These are phyloP conservation scores for Gymnopilus junonius DNA, from an alignment of 768 basidiomycete genomes.

Conservation along the genomic window DNA sequence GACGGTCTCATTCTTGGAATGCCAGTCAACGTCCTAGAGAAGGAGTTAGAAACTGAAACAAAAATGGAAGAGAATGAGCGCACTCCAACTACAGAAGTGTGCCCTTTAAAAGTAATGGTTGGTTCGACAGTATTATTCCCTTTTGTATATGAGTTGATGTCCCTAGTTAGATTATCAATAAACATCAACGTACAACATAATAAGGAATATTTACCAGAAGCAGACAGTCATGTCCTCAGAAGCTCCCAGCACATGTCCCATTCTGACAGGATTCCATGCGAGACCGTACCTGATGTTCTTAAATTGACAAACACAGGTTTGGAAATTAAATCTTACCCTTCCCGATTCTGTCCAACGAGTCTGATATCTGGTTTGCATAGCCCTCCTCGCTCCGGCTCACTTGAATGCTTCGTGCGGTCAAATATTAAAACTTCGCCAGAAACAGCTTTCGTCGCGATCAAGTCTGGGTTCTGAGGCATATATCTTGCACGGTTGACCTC, in stretches of 20 bases:
- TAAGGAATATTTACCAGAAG: slow-evolving; percentile 69
- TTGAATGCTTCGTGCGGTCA: slow-evolving; percentile 96
- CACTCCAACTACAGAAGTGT: slow-evolving; percentile 91
- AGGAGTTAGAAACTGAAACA: slow-evolving; percentile 9
- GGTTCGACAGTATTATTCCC: slow-evolving; percentile 83
- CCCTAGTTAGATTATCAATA: slow-evolving; percentile 55
- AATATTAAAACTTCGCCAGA: slow-evolving; percentile 93
- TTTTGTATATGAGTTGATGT: slow-evolving; percentile 88
- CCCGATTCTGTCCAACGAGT: slow-evolving; percentile 87
- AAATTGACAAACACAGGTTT: not conserved
- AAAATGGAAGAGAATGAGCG: slow-evolving; percentile 29
- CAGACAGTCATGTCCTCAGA: slow-evolving; percentile 97
- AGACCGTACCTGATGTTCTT: slow-evolving; percentile 74
- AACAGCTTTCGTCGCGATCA: slow-evolving; percentile 94
- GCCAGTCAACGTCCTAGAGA: slow-evolving; percentile 94
- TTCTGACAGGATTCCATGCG: slow-evolving; percentile 86
- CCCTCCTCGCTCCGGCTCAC: slow-evolving; percentile 85
- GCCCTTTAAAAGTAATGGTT: slow-evolving; percentile 81
- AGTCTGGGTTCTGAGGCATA: slow-evolving; percentile 98
- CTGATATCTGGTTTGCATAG: slow-evolving; percentile 90
- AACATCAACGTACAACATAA: not conserved
- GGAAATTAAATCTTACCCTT: slow-evolving; percentile 66
- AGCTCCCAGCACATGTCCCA: slow-evolving; percentile 86
- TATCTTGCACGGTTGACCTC: slow-evolving; percentile 98
- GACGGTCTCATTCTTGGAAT: slow-evolving; percentile 76